Percentiles rank a stretch among this genome's conserved stretches.
Evolutionary conservation across 495 filamentous ascomycete genomes (phyloP).

Genomic region (Neurospora hispaniola): DNA sequence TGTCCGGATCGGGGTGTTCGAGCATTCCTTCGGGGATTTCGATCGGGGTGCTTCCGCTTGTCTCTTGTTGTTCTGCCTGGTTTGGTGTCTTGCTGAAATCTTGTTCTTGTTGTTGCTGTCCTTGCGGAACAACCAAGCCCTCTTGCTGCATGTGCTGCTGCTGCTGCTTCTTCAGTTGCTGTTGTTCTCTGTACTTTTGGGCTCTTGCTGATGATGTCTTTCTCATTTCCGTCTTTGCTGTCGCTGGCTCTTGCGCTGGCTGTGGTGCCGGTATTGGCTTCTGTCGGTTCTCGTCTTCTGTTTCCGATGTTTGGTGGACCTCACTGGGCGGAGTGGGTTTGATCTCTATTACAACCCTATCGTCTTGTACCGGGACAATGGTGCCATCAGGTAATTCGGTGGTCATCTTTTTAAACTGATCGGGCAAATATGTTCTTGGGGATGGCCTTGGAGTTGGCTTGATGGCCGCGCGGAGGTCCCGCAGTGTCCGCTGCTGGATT

Average conservation of each 20-base stretch:
- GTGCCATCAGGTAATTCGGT: constrained; percentile 29
- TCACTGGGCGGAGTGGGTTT: constrained; percentile 20
- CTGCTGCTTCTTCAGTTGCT: not conserved
- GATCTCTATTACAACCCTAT: constrained; percentile 19
- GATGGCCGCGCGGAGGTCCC: constrained; percentile 39
- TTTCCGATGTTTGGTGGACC: constrained; percentile 6
- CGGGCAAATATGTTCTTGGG: constrained; percentile 35
- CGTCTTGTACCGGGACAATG: constrained; percentile 17
- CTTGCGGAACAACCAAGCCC: not conserved
- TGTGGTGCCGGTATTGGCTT: not conserved
- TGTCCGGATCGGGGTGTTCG: not conserved
- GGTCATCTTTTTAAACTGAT: constrained; percentile 23
- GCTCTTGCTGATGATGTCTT: not conserved
- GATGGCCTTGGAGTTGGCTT: constrained; percentile 25
- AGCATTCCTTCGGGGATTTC: not conserved
- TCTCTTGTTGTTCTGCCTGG: not conserved
- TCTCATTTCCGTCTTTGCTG: not conserved
- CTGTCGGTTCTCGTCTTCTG: constrained; percentile 11
- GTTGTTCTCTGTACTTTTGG: not conserved
- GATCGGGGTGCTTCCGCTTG: not conserved
- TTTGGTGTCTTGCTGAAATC: not conserved
- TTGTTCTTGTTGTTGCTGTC: not conserved
- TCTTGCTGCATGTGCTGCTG: not conserved
- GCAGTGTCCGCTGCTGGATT: constrained; percentile 44
- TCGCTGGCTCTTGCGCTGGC: not conserved